These are phyloP conservation scores for Lactarius pseudohatsudake DNA, from an alignment of 768 basidiomycete genomes.

Conservation along the genomic window DNA sequence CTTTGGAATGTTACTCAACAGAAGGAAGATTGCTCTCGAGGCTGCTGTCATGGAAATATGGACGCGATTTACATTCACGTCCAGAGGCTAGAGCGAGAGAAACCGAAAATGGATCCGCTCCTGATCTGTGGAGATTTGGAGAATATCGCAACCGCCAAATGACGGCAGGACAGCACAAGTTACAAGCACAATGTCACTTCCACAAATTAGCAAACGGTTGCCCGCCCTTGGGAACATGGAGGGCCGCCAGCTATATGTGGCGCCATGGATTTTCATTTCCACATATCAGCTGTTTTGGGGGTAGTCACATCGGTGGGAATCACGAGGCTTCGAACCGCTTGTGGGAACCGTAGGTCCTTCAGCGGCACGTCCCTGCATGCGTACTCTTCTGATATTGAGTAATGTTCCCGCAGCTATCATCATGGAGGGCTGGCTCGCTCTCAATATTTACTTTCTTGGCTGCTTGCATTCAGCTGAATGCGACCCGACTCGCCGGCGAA, in stretches of 20 bases:
- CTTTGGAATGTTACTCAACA: neutral
- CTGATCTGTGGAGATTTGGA: conserved; percentile 94
- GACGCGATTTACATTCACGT: conserved; percentile 82
- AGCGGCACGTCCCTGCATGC: conserved; percentile 6
- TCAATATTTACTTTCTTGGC: conserved; percentile 95
- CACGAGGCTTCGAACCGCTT: conserved; percentile 97
- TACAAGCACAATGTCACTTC: conserved; percentile 80
- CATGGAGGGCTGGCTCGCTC: conserved; percentile 88
- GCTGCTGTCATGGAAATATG: conserved; percentile 92
- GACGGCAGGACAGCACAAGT: conserved; percentile 89
- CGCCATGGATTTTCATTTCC: conserved; percentile 8
- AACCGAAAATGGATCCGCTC: conserved; percentile 68
- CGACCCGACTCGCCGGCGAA: conserved; percentile 82
- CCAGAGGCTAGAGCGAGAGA: conserved; percentile 53
- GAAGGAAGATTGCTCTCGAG: conserved; percentile 45
- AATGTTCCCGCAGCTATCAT: conserved; percentile 64
- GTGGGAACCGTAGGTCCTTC: conserved; percentile 78
- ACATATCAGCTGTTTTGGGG: conserved; percentile 91
- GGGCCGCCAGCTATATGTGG: neutral
- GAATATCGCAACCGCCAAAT: conserved; percentile 81
- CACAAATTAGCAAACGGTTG: conserved; percentile 52
- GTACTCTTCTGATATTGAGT: conserved; percentile 18
- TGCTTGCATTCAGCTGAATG: conserved; percentile 85
- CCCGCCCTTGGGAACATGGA: neutral
- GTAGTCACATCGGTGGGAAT: conserved; percentile 91